A percentile compares a stretch with the other conserved stretches of the same genome.
These are phyloP conservation scores for Amylocystis lapponica DNA, from an alignment of 768 basidiomycete genomes.

Conservation along the genomic window DNA sequence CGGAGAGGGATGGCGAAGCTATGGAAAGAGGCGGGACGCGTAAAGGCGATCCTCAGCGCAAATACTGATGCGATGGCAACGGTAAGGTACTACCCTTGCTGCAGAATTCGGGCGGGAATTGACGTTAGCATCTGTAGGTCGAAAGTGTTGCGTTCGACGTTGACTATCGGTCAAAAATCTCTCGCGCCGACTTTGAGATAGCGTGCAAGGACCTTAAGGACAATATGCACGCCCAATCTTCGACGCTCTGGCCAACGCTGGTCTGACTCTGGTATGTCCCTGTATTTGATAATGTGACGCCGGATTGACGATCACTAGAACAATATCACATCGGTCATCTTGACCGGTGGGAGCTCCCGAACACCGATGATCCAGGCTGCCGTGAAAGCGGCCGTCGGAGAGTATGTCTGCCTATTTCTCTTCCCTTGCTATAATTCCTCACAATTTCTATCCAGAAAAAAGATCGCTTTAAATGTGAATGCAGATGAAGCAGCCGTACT, in stretches of 20 bases:
- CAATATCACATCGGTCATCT: slow-evolving; percentile 81
- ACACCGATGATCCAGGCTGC: slow-evolving; percentile 90
- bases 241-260: slow-evolving; percentile 65
- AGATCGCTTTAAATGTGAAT: slow-evolving; percentile 92
- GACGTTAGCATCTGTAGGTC: slow-evolving; percentile 46
- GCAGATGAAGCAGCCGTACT: slow-evolving; percentile 95
- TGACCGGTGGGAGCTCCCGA: slow-evolving; percentile 88
- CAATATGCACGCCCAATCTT: slow-evolving; percentile 65
- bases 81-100: slow-evolving; percentile 37
- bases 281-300: not conserved
- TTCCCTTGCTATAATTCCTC: not conserved
- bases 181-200: slow-evolving; percentile 73
- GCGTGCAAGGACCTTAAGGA: slow-evolving; percentile 60
- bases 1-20: slow-evolving; percentile 87
- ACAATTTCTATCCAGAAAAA: slow-evolving; percentile 41
- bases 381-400: slow-evolving; percentile 71
- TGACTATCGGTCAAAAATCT: slow-evolving; percentile 79
- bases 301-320: slow-evolving; percentile 37
- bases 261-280: slow-evolving; percentile 54
- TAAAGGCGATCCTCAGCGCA: slow-evolving; percentile 91
- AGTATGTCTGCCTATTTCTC: slow-evolving; percentile 38
- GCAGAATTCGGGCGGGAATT: slow-evolving; percentile 1
- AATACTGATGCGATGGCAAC: slow-evolving; percentile 74
- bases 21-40: slow-evolving; percentile 87
- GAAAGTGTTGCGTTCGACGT: slow-evolving; percentile 89